Evolutionary conservation across 2,329 filamentous ascomycete species (phyloP), one percentile per base, ranked within the genome.

Genomic region (Stagonosporopsis cucurbitacearum): DNA sequence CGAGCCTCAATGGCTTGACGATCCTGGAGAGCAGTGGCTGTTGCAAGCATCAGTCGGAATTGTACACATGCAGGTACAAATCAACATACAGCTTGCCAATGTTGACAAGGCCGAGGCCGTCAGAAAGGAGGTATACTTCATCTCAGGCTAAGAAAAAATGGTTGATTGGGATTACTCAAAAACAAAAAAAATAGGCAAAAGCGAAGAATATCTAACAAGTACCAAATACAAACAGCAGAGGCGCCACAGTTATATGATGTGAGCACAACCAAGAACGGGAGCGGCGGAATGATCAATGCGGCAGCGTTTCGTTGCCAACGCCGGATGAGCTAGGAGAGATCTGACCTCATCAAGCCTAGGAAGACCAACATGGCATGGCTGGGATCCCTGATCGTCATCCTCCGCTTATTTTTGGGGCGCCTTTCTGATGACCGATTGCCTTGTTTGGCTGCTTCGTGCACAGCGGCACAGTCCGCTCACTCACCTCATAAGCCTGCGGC

Each of bases 21-120:
- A 44, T 57, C 57, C 33, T 59, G 52, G 47, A 72, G 37, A 22
- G 67, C 64, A 37, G 70, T 69, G 57, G 71, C 72, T 75, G 62
- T 43, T 15, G 45, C 26, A 33, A 36, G 46, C 25, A 63, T 72
- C 43, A 73, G 49, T 30, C 44, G 23, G 28, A n/a, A 32, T 28
- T 20, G 30, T 25, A 11, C 22, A 43, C 9, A 53, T 22, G 22
- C 20, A 17, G 37, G 37, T 20, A 22, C 39, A 30, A 26, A n/a
- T 30, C 33, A 41, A 57, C 70, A 26, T 71, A 75, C 72, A 64
- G 58, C 48, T 70, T 36, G 66, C 70, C 37, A 72, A 47, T 52
- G 62, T 61, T 40, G 70, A 64, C 15, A 75, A 48, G 33, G 66
- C 63, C 47, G 70, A 73, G 50, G 67, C 68, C 43, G 68, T 61